Percentiles rank a stretch among this genome's conserved stretches.
phyloP scores from a whole-genome alignment of 2,329 filamentous ascomycete species.

The Fusarium decemcellulare region DNA sequence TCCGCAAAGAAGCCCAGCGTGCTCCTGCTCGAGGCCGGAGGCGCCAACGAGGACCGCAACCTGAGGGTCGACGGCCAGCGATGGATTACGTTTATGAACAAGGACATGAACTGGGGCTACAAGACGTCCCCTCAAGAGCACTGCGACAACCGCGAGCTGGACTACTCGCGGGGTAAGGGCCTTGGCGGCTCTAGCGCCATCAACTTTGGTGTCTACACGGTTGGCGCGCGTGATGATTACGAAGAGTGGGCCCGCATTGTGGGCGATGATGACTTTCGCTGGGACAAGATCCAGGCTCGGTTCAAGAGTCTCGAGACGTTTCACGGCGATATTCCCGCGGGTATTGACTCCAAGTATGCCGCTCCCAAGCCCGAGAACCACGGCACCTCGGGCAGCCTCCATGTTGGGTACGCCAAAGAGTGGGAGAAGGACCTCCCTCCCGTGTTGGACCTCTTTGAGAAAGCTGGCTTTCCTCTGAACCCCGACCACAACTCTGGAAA shows the following conservation, averaged over 20 bases:
- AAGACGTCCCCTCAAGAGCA: constrained; percentile 63
- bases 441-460: constrained; percentile 62
- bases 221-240: constrained; percentile 72
- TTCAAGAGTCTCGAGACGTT: constrained; percentile 70
- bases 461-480: constrained; percentile 64
- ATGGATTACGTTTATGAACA: constrained; percentile 65
- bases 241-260: constrained; percentile 71
- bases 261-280: constrained; percentile 68
- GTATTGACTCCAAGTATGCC: constrained; percentile 61
- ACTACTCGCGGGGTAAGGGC: constrained; percentile 65
- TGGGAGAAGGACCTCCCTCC: constrained; percentile 64
- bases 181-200: constrained; percentile 67
- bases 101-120: constrained; percentile 67
- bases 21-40: constrained; percentile 74
- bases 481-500: constrained; percentile 71
- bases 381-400: constrained; percentile 62
- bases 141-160: constrained; percentile 59
- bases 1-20: constrained; percentile 64
- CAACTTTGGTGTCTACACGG: constrained; percentile 68
- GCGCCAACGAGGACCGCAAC: constrained; percentile 60
- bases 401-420: constrained; percentile 62
- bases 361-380: constrained; percentile 62
- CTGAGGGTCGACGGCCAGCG: constrained; percentile 68
- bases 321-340: constrained; percentile 56
- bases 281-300: constrained; percentile 65